A percentile compares a stretch with the other conserved stretches of the same genome.
phyloP scores from a whole-genome alignment of 345 rosid species.

The Populus nigra region DNA sequence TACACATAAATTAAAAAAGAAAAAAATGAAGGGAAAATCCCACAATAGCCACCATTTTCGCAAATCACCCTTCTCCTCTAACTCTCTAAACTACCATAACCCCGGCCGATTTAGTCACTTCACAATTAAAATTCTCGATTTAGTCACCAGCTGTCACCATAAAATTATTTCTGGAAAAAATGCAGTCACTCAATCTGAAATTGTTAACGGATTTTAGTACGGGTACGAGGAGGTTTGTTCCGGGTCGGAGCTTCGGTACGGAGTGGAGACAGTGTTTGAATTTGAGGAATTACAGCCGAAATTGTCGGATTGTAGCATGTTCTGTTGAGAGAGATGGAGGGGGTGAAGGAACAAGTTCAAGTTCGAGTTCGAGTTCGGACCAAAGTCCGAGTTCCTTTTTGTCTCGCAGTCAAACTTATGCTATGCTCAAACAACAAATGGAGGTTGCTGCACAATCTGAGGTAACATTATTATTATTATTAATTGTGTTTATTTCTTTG shows the following conservation, averaged over 20 bases:
- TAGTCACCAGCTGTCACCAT: background rate
- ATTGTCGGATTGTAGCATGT: slow-evolving; percentile 37
- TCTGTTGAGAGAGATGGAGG: slow-evolving; percentile 35
- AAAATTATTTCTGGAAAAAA: slow-evolving; percentile 3
- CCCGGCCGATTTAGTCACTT: background rate
- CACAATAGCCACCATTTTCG: background rate
- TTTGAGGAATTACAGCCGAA: slow-evolving; percentile 21
- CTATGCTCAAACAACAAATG: slow-evolving; percentile 62
- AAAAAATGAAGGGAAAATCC: background rate
- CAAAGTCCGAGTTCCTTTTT: slow-evolving; percentile 29
- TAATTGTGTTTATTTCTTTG: background rate
- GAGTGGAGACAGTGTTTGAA: slow-evolving; percentile 11
- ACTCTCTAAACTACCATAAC: background rate
- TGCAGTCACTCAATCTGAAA: slow-evolving; percentile 44
- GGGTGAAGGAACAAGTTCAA: slow-evolving; percentile 29
- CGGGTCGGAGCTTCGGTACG: slow-evolving; percentile 7
- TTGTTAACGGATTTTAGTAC: slow-evolving; percentile 32
- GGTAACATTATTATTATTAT: slow-evolving; percentile 21
- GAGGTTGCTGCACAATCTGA: slow-evolving; percentile 68
- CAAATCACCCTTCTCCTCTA: background rate
- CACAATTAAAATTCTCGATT: background rate
- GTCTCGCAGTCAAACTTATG: slow-evolving; percentile 56
- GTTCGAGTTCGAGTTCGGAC: slow-evolving; percentile 20
- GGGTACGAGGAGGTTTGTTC: slow-evolving; percentile 18
- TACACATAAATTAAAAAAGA: background rate